Conservation (phyloP, 1,284 basidiomycete species). For the Chalciporus sp. region DNA sequence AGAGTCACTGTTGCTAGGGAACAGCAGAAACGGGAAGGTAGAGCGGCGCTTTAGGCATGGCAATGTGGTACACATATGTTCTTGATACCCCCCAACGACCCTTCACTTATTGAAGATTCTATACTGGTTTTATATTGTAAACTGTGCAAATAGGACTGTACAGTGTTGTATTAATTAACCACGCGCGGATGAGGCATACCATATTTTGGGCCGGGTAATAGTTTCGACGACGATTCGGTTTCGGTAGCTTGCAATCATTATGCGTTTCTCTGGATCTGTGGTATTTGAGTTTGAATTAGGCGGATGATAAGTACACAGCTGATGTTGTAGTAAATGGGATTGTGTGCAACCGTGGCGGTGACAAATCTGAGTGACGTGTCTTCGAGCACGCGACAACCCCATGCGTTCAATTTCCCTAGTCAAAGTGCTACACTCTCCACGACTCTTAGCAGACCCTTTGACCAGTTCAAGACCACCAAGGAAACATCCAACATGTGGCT, state of each 20-base stretch:
- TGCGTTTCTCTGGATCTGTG: too few species aligned
- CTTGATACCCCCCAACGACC: conserved; percentile 25
- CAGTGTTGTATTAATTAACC: conserved; percentile 10
- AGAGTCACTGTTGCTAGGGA: conserved; percentile 62
- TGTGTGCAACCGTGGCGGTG: too few species aligned
- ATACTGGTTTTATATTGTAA: conserved; percentile 27
- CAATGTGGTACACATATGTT: conserved; percentile 8
- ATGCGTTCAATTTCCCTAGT: background rate
- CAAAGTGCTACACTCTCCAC: background rate
- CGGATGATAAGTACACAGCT: too few species aligned
- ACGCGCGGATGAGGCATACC: background rate
- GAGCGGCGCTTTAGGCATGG: conserved; percentile 1
- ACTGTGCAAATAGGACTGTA: conserved; percentile 18
- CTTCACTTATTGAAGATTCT: conserved; percentile 31
- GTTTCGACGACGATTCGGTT: background rate
- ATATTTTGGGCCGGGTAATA: background rate
- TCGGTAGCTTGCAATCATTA: background rate
- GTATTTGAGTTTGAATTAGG: too few species aligned
- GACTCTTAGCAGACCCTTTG: conserved; percentile 1
- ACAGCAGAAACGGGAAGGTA: conserved; percentile 26
- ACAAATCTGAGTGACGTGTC: conserved; percentile 22
- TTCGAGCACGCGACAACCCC: conserved; percentile 10
- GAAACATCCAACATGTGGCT: conserved; percentile 57
- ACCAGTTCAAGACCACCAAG: conserved; percentile 16
- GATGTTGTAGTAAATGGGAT: too few species aligned